Evolutionary conservation across 2,329 filamentous ascomycete genomes (phyloP), one percentile per base, ranked within the genome.

Genomic region (Trichoderma gracile): DNA sequence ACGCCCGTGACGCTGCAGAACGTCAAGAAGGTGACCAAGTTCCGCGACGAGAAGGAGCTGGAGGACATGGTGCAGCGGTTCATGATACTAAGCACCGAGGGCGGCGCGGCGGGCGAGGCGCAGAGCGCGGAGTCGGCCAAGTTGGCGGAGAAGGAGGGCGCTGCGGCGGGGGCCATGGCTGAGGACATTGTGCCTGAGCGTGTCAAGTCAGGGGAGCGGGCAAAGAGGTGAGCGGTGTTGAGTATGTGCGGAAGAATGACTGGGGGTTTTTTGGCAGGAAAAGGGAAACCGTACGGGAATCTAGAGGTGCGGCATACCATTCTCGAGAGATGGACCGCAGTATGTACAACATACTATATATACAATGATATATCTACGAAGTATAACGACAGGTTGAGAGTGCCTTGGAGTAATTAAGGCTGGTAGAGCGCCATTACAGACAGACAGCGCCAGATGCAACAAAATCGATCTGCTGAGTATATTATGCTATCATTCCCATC

Each of bases 21-120:
- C 79, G 83, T 94, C 52, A 81, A 83, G 68, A 98, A 98, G 79
- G 92, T 96, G 61, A 95, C 92, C 65, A 96, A 86, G 79, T 84
- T 93, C 67, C 78, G 85, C 67, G 92, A 92, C 42, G 80, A 89
- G 71, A 77, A 82, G 63, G 85, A 85, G 30, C 84, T 98, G 69
- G 89, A 95, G 71, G 73, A 80, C 14, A 84, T 89, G 83, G 85
- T 89, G 7, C 71, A 78, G 68, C 73, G 71, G 55, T 79, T 80
- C 65, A 71, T 78, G 71, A 49, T 65, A 7, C 64, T 77, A 46
- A 65, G 69, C 50, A 67, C 69, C 23, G 63, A 68, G 49, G 67
- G 67, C 10, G 66, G 8, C 1, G 53, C 52, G n/a, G 12, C 38
- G 38, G 38, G n/a, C 10, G 68, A 59, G 42, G 50, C 9, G 63